A percentile compares a stretch with the other conserved stretches of the same genome.
phyloP scores from a whole-genome alignment of 2,329 filamentous ascomycete species.

The Apiospora saccharicola region DNA sequence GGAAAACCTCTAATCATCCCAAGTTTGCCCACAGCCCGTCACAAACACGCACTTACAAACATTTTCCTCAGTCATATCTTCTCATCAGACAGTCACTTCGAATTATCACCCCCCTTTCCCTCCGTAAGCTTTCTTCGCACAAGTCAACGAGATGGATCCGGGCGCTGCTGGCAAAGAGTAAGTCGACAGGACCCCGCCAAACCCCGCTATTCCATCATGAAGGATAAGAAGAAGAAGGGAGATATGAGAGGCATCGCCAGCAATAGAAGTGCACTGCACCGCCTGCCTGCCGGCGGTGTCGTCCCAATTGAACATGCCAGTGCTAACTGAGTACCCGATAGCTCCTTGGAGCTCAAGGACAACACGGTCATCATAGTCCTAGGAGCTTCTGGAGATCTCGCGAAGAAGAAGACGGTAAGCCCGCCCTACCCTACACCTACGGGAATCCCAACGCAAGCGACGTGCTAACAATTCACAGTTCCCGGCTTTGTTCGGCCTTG shows the following conservation, averaged over 20 bases:
- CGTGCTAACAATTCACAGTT: slow-evolving; percentile 67
- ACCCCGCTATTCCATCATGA: slow-evolving; percentile 43
- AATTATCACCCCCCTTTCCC: neutral
- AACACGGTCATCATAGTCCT: slow-evolving; percentile 97
- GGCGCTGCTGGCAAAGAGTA: slow-evolving; percentile 41
- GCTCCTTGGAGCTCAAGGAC: slow-evolving; percentile 94
- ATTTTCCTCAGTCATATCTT: slow-evolving; percentile 7
- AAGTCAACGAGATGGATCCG: slow-evolving; percentile 36
- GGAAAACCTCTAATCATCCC: slow-evolving; percentile 16
- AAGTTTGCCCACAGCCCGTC: neutral
- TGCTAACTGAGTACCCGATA: slow-evolving; percentile 44
- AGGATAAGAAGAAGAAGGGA: slow-evolving; percentile 5
- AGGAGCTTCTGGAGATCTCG: slow-evolving; percentile 94
- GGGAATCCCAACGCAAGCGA: slow-evolving; percentile 23
- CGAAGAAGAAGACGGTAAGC: slow-evolving; percentile 98
- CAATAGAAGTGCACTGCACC: neutral
- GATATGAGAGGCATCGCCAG: neutral
- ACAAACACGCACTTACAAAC: slow-evolving; percentile 18
- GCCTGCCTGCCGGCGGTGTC: neutral
- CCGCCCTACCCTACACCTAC: slow-evolving; percentile 23
- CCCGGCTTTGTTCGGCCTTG: slow-evolving; percentile 94
- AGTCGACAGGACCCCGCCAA: slow-evolving; percentile 40
- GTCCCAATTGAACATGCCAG: neutral
- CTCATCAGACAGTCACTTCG: neutral
- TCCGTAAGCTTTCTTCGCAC: slow-evolving; percentile 7